Base-by-base conservation (phyloP, 2,329 filamentous ascomycete species). In the Diaporthe batatas region DNA sequence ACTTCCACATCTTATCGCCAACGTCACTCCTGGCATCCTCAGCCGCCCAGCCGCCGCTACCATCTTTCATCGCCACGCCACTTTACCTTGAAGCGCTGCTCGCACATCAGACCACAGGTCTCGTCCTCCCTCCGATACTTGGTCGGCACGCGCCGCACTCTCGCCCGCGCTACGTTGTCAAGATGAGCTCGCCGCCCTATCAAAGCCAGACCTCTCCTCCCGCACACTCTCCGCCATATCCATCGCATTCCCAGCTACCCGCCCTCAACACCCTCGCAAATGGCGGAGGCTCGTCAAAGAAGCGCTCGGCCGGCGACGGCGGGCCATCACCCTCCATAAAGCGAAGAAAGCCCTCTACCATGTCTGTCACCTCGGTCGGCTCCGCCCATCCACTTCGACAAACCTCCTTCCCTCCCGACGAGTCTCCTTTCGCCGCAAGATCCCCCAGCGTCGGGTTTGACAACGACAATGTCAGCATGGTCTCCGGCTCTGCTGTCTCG, bases 361-460 rank as follows among this genome's bases (percentile, higher is more conserved):
- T 91, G 75, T 91, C 91, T 4, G 84, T 86, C 34, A 82, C 86
- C 11, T 89, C 89, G 10, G 68, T 71, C 59, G 77, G 79, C 21
- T 88, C 89, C 1, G 85, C 88, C 0, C 92, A 94, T 76, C 92
- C 92, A 1, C 89, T 96, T 1, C 92, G 94, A 51, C 93, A 95
- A 79, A 95, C 94, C 6, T 94, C 93, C 0, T 96, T 95, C 79
- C 92, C 93, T 0, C 93, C 93, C 34, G 91, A 91, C 73, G 85
- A 89, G 70, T 82, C 89, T 2, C 86, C 89, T 0, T 87, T 87
- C 53, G 85, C 82, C 75, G 86, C 86, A 23, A 89, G 92, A 21
- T 93, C 91, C 0, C 92, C 92, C 0, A 93, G 90, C 44, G 73
- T 74, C 18, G 73, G 73, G 4, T 85, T 91, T 67, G 91, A 93